Conservation (phyloP, 371 early-diverging fungal species). For the Chytridium lagenaria region DNA sequence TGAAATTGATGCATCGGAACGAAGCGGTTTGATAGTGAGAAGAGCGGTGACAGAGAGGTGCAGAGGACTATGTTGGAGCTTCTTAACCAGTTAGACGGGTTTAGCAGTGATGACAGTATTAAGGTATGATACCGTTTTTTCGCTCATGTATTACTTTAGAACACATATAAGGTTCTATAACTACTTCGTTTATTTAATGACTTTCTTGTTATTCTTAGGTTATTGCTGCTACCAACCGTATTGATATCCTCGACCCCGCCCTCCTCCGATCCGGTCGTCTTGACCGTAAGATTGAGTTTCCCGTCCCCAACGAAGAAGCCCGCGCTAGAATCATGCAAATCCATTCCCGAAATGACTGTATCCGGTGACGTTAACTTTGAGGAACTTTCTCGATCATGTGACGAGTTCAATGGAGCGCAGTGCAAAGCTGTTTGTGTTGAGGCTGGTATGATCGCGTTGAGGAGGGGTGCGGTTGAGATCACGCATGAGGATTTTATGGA, state of each 20-base stretch:
- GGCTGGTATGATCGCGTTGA: constrained; percentile 99
- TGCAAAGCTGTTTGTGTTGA: constrained; percentile 99
- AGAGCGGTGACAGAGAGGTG: constrained; percentile 99
- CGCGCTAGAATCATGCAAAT: constrained; percentile 98
- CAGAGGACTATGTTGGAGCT: constrained; percentile 99
- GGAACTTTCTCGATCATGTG: constrained; percentile 97
- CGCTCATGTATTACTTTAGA: too few species aligned
- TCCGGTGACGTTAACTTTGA: constrained; percentile 98
- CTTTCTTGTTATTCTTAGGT: too few species aligned
- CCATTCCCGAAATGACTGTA: constrained; percentile 99
- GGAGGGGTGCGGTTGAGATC: constrained; percentile 90
- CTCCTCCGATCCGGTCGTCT: constrained; percentile 98
- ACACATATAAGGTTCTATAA: too few species aligned
- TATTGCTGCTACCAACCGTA: constrained; percentile 99
- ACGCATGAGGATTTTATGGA: constrained; percentile 99
- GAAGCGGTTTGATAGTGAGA: constrained; percentile 98
- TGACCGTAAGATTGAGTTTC: constrained; percentile 99
- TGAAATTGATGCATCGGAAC: constrained; percentile 99
- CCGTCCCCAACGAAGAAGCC: constrained; percentile 98
- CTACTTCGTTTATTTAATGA: too few species aligned
- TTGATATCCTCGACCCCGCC: constrained; percentile 99
- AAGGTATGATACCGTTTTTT: too few species aligned
- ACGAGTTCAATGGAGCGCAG: constrained; percentile 99
- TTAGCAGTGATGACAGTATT: constrained; percentile 94
- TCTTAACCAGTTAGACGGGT: constrained; percentile 99